Evolutionary conservation across 176 grass and related monocot species (phyloP), one percentile per base, ranked within the genome.

Genomic region (Oryza glumipatula): DNA sequence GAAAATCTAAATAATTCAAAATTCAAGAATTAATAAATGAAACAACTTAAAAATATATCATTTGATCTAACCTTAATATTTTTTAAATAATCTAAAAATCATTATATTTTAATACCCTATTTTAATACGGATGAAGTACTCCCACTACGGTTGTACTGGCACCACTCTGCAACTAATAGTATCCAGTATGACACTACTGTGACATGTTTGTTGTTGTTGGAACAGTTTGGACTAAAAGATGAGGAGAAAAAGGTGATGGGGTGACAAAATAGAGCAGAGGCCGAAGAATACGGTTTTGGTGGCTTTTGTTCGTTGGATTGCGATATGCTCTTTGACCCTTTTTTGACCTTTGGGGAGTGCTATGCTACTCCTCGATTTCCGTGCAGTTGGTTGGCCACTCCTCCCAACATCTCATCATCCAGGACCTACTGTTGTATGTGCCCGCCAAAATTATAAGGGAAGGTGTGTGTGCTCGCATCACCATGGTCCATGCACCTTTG

Each of bases 281-380:
- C 76, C 56, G 76, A 65, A 78, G 76, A 78, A 65, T 44, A 4
- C 43, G 75, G 54, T 11, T n/a, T n/a, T 48, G n/a, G 70, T 63
- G 19, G 58, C 58, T 63, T 63, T 63, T 23, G 58, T 22, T 63
- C 58, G 58, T 63, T 63, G 58, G 58, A 23, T 63, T 63, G 58
- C 17, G 19, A 58, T 58, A 63, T 63, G 21, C 58, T 23, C 60
- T 66, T 65, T 77, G 56, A 43, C 54, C 21, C 52, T 64, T 66
- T 44, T 66, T 45, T 78, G 76, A 78, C 76, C 13, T 43, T 23
- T 63, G 19, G 21, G 54, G 19, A 32, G 19, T 58, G 17, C 48
- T 56, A 22, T 6, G 2, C 15, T 11, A 11, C 36, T 14, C 56
- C 76, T 78, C 38, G 60, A 26, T 78, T 14, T 26, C 60, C 22